Evolutionary conservation across 495 filamentous ascomycete genomes (phyloP).

Genomic region (Xylaria intraflava): DNA sequence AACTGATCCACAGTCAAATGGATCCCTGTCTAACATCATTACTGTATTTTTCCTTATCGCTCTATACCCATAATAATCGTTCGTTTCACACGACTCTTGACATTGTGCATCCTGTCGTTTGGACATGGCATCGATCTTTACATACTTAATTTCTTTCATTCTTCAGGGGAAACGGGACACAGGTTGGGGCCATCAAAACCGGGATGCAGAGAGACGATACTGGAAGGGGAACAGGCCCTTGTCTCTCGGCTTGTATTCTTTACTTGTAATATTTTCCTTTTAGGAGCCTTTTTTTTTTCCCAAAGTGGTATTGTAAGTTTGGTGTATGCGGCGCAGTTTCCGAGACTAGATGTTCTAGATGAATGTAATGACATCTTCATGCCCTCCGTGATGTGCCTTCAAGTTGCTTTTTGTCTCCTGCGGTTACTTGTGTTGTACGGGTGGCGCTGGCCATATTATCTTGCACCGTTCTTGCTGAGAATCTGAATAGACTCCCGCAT

Average conservation of each 20-base stretch:
- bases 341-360: conserved; percentile 4
- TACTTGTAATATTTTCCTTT: not conserved
- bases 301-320: not conserved
- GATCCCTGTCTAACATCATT: not conserved
- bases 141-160: not conserved
- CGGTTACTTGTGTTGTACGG: not conserved
- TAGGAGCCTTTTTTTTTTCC: not conserved
- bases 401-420: not conserved
- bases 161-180: not conserved
- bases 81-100: not conserved
- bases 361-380: conserved; percentile 4
- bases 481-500: no score
- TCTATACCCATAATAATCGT: conserved; percentile 15
- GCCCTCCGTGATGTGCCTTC: not conserved
- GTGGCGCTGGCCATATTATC: no score
- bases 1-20: not conserved
- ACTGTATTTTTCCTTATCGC: not conserved
- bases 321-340: not conserved
- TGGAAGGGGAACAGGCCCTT: not conserved
- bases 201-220: not conserved
- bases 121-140: not conserved
- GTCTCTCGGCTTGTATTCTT: not conserved
- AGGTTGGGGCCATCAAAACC: not conserved
- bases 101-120: not conserved
- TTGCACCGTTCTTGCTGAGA: no score